Base-by-base conservation (phyloP, 2,329 filamentous ascomycete species). In the Cytospora schulzeri region DNA sequence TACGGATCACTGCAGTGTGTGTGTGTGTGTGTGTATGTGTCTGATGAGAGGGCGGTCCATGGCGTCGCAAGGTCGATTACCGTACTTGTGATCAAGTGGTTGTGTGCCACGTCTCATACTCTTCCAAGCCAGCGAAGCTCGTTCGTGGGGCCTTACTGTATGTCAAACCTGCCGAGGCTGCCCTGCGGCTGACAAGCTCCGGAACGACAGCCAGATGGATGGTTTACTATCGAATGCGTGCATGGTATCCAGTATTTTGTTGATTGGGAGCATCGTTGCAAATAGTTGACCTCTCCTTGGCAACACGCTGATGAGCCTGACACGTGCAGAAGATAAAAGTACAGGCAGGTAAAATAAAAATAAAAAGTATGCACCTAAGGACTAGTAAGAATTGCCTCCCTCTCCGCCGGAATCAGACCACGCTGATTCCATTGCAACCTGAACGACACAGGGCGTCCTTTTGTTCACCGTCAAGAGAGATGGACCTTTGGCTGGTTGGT, bases 91-190 rank as follows among this genome's bases (percentile, higher is more conserved):
- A 17, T 22, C 41, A 22, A 48, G 41, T 60, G 31, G 57, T 6
- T 41, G 57, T 15, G 29, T 53, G 57, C 57, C 57, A 60, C 57
- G 57, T 60, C 31, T 52, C 28, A 19, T 48, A 14, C 19, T 4
- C 7, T 29, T 6, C 28, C 17, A 22, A 38, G 26, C 19, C 26
- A 52, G 57, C 45, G 57, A 52, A 52, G 26, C 28, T 38, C 51
- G 48, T 35, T 60, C 57, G 38, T 52, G 29, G 53, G n/a, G 24
- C 52, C 57, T 38, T 29, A 26, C 28, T 19, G 17, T 53, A n/a
- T 31, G 29, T 31, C 29, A 31, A n/a, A 14, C 45, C 9, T 48
- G 41, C 41, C 48, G 15, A 41, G 48, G 45, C 41, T 48, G 29
- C 22, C 11, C n/a, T 12, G 8, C 26, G 28, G 11, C 24, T 31